phyloP scores from a whole-genome alignment of 176 grass and related monocot genomes.

The Guadua angustifolia region DNA sequence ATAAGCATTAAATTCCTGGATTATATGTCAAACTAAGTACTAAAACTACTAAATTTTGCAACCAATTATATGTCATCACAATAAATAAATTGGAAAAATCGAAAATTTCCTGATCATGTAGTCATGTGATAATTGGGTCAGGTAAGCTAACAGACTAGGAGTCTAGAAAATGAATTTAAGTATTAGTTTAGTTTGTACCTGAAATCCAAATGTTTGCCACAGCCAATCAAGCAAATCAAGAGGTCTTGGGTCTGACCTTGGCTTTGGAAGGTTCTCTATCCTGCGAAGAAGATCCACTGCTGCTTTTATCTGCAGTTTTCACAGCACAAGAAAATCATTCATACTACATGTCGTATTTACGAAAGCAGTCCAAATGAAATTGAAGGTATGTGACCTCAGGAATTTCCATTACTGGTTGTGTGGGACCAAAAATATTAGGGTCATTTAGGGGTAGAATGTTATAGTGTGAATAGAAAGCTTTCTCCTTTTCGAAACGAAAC shows the following conservation, averaged over 20 bases:
- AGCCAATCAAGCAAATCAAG: slow-evolving; percentile 89
- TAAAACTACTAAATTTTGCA: too few relatives aligned
- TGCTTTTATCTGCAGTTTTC: slow-evolving; percentile 70
- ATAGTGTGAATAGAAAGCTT: too few relatives aligned
- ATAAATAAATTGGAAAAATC: too few relatives aligned
- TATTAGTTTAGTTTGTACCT: slow-evolving; percentile 56
- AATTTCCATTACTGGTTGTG: too few relatives aligned
- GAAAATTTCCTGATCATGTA: neutral
- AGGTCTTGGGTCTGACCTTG: slow-evolving; percentile 26
- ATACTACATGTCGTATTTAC: neutral
- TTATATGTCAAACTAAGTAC: too few relatives aligned
- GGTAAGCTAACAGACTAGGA: neutral
- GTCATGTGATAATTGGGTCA: neutral
- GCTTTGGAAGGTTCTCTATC: slow-evolving; percentile 46
- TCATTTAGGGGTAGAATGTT: too few relatives aligned
- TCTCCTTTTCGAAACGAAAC: slow-evolving; percentile 30
- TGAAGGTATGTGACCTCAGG: neutral
- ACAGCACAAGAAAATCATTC: neutral
- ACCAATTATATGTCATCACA: too few relatives aligned
- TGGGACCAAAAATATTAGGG: too few relatives aligned
- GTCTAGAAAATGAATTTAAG: neutral
- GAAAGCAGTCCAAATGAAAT: slow-evolving; percentile 20
- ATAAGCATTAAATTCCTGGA: too few relatives aligned
- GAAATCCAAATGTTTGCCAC: slow-evolving; percentile 79
- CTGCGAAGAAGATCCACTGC: slow-evolving; percentile 67